These are phyloP conservation scores for Aspergillus pseudoviridinutans DNA, from an alignment of 2,329 filamentous ascomycete genomes.

Conservation along the genomic window DNA sequence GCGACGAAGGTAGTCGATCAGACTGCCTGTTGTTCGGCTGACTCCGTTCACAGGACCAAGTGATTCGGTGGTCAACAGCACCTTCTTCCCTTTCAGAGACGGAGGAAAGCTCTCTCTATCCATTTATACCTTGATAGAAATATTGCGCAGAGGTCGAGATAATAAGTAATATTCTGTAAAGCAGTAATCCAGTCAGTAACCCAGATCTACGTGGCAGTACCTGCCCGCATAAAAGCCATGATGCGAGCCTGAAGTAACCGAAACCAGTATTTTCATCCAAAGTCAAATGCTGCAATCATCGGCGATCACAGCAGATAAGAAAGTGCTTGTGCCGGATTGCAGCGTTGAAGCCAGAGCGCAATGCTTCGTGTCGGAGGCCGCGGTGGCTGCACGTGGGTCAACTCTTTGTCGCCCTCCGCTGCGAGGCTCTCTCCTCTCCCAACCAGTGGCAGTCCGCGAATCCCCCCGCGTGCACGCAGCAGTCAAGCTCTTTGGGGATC, in stretches of 20 bases:
- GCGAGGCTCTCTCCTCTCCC: background rate
- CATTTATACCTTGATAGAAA: background rate
- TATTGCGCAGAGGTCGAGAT: background rate
- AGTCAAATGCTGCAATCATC: background rate
- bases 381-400: slow-evolving; percentile 8
- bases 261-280: background rate
- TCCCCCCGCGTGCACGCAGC: slow-evolving; percentile 8
- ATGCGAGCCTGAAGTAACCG: background rate
- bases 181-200: too few species aligned
- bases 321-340: too few species aligned
- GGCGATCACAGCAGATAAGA: background rate
- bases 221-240: background rate
- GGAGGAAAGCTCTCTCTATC: slow-evolving; percentile 34
- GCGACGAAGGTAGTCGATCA: slow-evolving; percentile 63
- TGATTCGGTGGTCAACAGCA: slow-evolving; percentile 67
- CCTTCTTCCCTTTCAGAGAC: slow-evolving; percentile 55
- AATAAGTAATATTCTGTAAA: background rate
- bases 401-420: background rate
- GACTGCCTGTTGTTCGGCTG: slow-evolving; percentile 64
- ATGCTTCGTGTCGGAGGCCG: background rate
- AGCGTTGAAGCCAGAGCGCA: background rate
- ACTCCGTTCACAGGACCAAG: slow-evolving; percentile 72
- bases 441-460: slow-evolving; percentile 6
- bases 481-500: slow-evolving; percentile 4
- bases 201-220: too few species aligned